A percentile compares a stretch with the other conserved stretches of the same genome.
These are phyloP conservation scores for Hirschfeldia incana DNA, from an alignment of 345 rosid species.

Conservation along the genomic window DNA sequence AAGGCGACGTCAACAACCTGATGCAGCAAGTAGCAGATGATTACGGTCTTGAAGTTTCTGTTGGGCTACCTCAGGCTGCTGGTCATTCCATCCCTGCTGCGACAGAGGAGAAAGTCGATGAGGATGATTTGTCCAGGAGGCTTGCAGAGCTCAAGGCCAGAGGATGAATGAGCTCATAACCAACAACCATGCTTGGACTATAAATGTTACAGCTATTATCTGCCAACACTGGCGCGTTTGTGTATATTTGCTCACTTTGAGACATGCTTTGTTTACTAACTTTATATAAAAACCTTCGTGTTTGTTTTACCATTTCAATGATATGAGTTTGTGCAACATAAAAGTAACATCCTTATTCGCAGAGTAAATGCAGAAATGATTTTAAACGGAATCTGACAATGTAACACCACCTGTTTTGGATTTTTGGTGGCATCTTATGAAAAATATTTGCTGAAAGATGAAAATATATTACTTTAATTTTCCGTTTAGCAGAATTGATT, in stretches of 20 bases:
- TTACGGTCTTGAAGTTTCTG: slow-evolving; percentile 94
- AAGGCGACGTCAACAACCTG: slow-evolving; percentile 96
- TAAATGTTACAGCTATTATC: slow-evolving; percentile 24
- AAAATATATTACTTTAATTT: too few species aligned
- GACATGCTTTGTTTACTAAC: slow-evolving; percentile 29
- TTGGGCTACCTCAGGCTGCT: slow-evolving; percentile 94
- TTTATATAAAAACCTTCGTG: slow-evolving; percentile 12
- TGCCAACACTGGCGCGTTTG: slow-evolving; percentile 16
- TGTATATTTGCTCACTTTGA: slow-evolving; percentile 31
- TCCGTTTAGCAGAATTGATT: too few species aligned
- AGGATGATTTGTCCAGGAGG: slow-evolving; percentile 91
- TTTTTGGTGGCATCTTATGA: too few species aligned
- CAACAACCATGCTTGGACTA: slow-evolving; percentile 3
- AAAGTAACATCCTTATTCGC: neutral
- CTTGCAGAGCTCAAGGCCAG: slow-evolving; percentile 96
- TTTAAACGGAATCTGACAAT: too few species aligned
- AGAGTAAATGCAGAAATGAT: too few species aligned
- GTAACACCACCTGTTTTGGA: too few species aligned
- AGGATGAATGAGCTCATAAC: slow-evolving; percentile 54
- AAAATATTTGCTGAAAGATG: too few species aligned
- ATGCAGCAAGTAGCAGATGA: slow-evolving; percentile 99
- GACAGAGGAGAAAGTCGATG: slow-evolving; percentile 86
- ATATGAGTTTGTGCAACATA: slow-evolving; percentile 9
- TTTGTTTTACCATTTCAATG: slow-evolving; percentile 21
- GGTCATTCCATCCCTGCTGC: slow-evolving; percentile 83